A percentile compares a stretch with the other conserved stretches of the same genome.
Conservation (phyloP, 805 yeast genomes). For the Kluyveromyces lactis region DNA sequence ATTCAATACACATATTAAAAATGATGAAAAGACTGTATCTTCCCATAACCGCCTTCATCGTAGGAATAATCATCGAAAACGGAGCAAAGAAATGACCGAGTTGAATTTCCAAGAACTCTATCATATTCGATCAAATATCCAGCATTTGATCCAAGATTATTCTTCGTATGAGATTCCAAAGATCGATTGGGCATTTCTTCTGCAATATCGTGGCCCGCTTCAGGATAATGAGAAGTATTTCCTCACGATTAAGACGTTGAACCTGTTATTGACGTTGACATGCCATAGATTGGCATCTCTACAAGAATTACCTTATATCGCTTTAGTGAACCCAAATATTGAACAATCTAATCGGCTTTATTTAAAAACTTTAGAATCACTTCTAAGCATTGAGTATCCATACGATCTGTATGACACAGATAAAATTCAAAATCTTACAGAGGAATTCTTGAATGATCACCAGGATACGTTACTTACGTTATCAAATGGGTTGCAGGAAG, state of each 20-base stretch:
- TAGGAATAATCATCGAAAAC: background rate
- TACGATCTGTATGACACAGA: slow-evolving; percentile 45
- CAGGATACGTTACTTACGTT: slow-evolving; percentile 75
- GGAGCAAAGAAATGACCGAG: slow-evolving; percentile 8
- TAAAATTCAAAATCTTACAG: slow-evolving; percentile 44
- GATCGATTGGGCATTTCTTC: slow-evolving; percentile 43
- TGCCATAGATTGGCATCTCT: slow-evolving; percentile 66
- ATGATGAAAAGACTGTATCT: too few species aligned
- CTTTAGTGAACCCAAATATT: slow-evolving; percentile 78
- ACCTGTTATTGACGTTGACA: slow-evolving; percentile 48
- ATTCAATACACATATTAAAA: too few species aligned
- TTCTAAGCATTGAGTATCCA: slow-evolving; percentile 37
- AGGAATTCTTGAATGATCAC: slow-evolving; percentile 61
- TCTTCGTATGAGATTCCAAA: slow-evolving; percentile 46
- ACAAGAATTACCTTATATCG: slow-evolving; percentile 72
- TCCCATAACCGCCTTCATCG: background rate
- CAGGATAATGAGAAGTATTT: slow-evolving; percentile 25
- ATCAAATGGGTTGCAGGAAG: slow-evolving; percentile 76
- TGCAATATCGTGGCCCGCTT: slow-evolving; percentile 31
- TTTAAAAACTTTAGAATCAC: slow-evolving; percentile 53
- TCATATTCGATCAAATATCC: slow-evolving; percentile 49
- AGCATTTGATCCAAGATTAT: slow-evolving; percentile 49
- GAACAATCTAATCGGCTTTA: slow-evolving; percentile 70
- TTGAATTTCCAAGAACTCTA: slow-evolving; percentile 42
- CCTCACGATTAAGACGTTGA: slow-evolving; percentile 49